Evolutionary conservation across 2,329 filamentous ascomycete genomes (phyloP).

Genomic region (Colletotrichum sp.): DNA sequence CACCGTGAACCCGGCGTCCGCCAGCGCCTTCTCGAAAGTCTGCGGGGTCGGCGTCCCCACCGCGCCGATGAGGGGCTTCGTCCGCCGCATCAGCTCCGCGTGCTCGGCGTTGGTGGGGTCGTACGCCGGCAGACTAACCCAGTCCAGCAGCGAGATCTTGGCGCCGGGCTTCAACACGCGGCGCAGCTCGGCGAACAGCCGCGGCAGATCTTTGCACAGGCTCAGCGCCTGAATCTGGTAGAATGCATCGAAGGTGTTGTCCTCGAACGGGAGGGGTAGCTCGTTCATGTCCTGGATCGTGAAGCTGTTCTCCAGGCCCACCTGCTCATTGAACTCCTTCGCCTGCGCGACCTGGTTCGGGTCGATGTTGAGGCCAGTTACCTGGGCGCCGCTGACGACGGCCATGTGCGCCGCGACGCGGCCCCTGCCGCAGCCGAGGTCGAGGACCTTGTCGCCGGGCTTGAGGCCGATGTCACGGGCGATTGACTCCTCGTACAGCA

Average conservation of each 20-base stretch:
- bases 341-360: slow-evolving; percentile 56
- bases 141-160: slow-evolving; percentile 55
- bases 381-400: slow-evolving; percentile 47
- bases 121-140: slow-evolving; percentile 56
- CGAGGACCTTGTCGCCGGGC: slow-evolving; percentile 50
- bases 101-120: slow-evolving; percentile 51
- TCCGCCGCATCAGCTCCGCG: slow-evolving; percentile 55
- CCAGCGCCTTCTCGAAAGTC: slow-evolving; percentile 49
- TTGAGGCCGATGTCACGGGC: slow-evolving; percentile 50
- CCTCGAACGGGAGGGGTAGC: slow-evolving; percentile 54
- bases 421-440: slow-evolving; percentile 58
- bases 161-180: slow-evolving; percentile 56
- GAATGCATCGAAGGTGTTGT: slow-evolving; percentile 55
- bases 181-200: slow-evolving; percentile 52
- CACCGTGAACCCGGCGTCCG: slow-evolving; percentile 51
- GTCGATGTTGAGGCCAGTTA: slow-evolving; percentile 60
- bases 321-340: slow-evolving; percentile 44
- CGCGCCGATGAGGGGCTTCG: slow-evolving; percentile 60
- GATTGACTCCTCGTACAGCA: slow-evolving; percentile 56
- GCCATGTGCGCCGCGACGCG: slow-evolving; percentile 60
- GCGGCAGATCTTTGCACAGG: slow-evolving; percentile 52
- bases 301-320: slow-evolving; percentile 51
- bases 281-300: slow-evolving; percentile 56
- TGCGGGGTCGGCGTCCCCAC: slow-evolving; percentile 57
- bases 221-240: slow-evolving; percentile 64